phyloP scores from a whole-genome alignment of 2,329 filamentous ascomycete species.

The Dryadomyces quercus-mongolicae region DNA sequence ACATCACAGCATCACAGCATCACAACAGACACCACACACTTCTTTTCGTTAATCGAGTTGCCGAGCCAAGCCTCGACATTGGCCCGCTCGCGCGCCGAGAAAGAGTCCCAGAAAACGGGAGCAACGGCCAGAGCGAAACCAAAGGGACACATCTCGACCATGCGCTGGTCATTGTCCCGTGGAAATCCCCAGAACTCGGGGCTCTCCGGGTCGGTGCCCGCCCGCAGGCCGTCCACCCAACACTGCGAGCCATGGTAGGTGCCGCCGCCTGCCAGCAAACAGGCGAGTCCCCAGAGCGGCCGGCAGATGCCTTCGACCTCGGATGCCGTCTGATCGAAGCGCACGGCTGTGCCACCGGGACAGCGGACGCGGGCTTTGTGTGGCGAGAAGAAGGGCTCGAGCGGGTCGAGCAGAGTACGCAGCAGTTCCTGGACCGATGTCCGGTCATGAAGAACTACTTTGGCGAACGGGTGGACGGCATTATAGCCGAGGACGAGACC shows the following conservation, averaged over 20 bases:
- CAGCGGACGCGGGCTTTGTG: constrained; percentile 52
- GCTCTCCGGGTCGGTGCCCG: constrained; percentile 57
- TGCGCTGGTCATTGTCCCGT: constrained; percentile 65
- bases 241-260: constrained; percentile 50
- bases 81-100: constrained; percentile 47
- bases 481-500: constrained; percentile 37
- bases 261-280: constrained; percentile 56
- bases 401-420: constrained; percentile 53
- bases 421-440: constrained; percentile 49
- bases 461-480: constrained; percentile 42
- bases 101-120: constrained; percentile 50
- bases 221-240: constrained; percentile 59
- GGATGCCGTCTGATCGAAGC: constrained; percentile 66
- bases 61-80: constrained; percentile 64
- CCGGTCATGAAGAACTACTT: constrained; percentile 36
- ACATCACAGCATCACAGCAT: too few relatives aligned
- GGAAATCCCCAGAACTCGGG: constrained; percentile 69
- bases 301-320: constrained; percentile 67
- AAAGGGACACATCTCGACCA: constrained; percentile 76
- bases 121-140: constrained; percentile 64
- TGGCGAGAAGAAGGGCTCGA: constrained; percentile 61
- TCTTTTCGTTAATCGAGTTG: constrained; percentile 65
- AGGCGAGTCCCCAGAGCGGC: constrained; percentile 64
- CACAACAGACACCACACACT: constrained; percentile 24
- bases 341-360: constrained; percentile 57